Percentiles rank a stretch among this genome's conserved stretches.
Conservation (phyloP, 2,329 filamentous ascomycete species). For the Alternaria arborescens region DNA sequence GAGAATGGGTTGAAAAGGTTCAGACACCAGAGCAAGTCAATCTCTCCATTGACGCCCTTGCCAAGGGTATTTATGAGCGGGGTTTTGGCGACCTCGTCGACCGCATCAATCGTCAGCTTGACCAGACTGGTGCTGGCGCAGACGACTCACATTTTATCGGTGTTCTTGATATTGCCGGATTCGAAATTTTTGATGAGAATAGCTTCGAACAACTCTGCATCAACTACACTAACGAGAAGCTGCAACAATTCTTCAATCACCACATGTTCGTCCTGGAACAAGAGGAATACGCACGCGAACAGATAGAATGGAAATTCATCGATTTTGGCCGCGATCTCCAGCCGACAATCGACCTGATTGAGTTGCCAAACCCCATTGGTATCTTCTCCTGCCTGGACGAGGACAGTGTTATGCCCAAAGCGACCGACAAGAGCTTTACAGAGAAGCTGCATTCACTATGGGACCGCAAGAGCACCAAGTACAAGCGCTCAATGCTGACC, state of each 20-base stretch:
- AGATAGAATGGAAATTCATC: conserved; percentile 99
- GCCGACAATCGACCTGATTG: conserved; percentile 96
- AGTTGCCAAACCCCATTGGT: conserved; percentile 94
- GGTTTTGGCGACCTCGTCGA: conserved; percentile 92
- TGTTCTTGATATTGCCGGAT: conserved; percentile 97
- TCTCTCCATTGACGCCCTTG: conserved; percentile 85
- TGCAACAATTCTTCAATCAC: conserved; percentile 99
- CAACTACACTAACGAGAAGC: conserved; percentile 99
- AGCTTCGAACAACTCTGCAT: conserved; percentile 99
- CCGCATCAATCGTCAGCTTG: conserved; percentile 90
- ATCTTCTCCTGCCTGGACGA: conserved; percentile 99
- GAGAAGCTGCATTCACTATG: conserved; percentile 97
- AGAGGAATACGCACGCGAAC: conserved; percentile 95
- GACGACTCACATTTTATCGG: conserved; percentile 97
- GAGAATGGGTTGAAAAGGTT: conserved; percentile 98
- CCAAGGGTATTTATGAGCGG: conserved; percentile 97
- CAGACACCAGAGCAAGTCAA: conserved; percentile 97
- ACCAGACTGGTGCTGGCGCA: conserved; percentile 80
- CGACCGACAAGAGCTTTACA: conserved; percentile 94
- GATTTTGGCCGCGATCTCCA: conserved; percentile 97
- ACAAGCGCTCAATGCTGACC: conserved; percentile 83
- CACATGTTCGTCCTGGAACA: conserved; percentile 99
- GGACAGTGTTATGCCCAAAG: conserved; percentile 98
- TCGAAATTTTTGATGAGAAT: conserved; percentile 99
- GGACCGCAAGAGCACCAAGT: conserved; percentile 96